Percentiles rank a stretch among this genome's conserved stretches.
Conservation (phyloP, 1,139 yeast species). For the Protomyces lactucae-debilis region DNA sequence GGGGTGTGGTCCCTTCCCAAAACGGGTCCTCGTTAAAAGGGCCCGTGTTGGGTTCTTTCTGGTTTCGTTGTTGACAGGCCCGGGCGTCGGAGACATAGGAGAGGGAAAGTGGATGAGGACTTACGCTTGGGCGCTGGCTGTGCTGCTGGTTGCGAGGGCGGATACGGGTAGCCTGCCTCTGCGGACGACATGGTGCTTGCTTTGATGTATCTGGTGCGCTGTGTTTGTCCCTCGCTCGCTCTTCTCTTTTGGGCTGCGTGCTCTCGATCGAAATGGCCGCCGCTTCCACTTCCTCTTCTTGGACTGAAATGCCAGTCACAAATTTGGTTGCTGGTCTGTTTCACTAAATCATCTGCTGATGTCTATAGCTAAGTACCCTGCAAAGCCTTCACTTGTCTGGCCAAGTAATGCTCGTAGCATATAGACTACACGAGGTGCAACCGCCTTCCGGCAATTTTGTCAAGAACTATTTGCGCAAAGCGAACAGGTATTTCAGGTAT, state of each 20-base stretch:
- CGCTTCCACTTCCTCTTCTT: neutral
- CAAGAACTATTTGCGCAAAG: no score
- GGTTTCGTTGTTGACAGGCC: no score
- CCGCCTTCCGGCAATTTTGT: no score
- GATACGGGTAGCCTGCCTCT: neutral
- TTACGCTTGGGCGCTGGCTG: neutral
- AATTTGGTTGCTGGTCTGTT: no score
- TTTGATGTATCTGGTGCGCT: neutral
- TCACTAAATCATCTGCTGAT: no score
- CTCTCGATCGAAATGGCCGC: no score
- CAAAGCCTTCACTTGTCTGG: no score
- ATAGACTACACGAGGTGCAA: no score
- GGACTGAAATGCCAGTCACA: neutral
- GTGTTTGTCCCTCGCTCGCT: neutral
- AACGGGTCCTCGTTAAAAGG: neutral
- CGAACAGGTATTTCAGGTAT: no score
- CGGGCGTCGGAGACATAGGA: neutral
- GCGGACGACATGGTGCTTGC: neutral
- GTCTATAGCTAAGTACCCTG: no score
- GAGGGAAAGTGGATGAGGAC: neutral
- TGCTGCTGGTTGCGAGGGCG: neutral
- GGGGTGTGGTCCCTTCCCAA: neutral
- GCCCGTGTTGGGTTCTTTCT: no score
- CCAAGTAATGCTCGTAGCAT: no score
- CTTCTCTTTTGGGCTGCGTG: neutral